Evolutionary conservation across 495 filamentous ascomycete species (phyloP).

Genomic region (Entonaema liquescens): DNA sequence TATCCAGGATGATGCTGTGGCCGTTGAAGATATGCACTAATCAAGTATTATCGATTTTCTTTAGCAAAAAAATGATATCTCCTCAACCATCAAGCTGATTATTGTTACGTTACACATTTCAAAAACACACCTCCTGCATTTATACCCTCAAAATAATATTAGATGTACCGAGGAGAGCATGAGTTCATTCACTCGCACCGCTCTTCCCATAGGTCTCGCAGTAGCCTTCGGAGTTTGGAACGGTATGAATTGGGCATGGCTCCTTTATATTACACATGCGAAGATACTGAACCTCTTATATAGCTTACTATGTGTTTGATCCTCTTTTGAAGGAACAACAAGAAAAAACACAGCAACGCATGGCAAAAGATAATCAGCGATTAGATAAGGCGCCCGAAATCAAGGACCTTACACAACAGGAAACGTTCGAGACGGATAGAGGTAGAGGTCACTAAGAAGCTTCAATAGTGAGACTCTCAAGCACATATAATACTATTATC

Average conservation of each 20-base stretch:
- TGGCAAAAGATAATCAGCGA: slow-evolving; percentile 21
- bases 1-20: not conserved
- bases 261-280: slow-evolving; percentile 8
- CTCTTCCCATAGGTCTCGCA: slow-evolving; percentile 40
- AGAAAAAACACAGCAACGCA: slow-evolving; percentile 34
- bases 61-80: not conserved
- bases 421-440: not conserved
- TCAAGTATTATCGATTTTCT: not conserved
- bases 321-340: slow-evolving; percentile 52
- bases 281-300: slow-evolving; percentile 18
- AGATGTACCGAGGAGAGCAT: slow-evolving; percentile 6
- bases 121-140: not conserved
- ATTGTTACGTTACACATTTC: too few relatives aligned
- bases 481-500: too few relatives aligned
- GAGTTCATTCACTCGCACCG: slow-evolving; percentile 40
- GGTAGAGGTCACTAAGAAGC: not conserved
- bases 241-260: slow-evolving; percentile 41
- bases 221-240: slow-evolving; percentile 44
- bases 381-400: not conserved
- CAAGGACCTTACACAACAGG: slow-evolving; percentile 12
- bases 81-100: not conserved
- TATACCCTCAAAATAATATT: not conserved
- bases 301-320: slow-evolving; percentile 56
- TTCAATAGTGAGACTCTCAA: not conserved
- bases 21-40: not conserved